Evolutionary conservation across 495 filamentous ascomycete genomes (phyloP), one percentile per base, ranked within the genome.

Genomic region (Halenospora varia): DNA sequence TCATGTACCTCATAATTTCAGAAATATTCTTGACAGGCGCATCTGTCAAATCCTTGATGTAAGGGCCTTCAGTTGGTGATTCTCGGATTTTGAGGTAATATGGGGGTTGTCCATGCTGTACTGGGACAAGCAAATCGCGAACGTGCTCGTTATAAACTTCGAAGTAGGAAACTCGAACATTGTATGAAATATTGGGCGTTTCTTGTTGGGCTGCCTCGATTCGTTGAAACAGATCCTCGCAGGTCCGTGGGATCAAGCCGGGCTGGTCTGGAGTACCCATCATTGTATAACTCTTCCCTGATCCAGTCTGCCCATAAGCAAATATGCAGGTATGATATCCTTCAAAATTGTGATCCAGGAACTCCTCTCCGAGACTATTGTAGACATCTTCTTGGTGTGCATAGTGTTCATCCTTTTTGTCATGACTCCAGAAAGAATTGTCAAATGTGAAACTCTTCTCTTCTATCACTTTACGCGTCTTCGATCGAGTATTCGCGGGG

Each of bases 131-230:
- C 1, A 99, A 80, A 70, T 99, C 94, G 51, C 94, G 88, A 26
- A 97, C 95, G 73, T 99, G 94, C 72, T 99, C 94, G 71, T 99
- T 99, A 79, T 99, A 97, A 60, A 99, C 92, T 71, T 99, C 94
- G 62, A 97, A 97, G 73, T 99, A 99, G 2, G 91, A 96, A 26
- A 97, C 94, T 56, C 92, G 89, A 50, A 99, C 94, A 62, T 90
- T 91, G 77, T 96, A 99, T 57, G 87, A 94, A 70, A 96, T 89
- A 67, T 92, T 92, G 15, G 91, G 88, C 51, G 80, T 78, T 48
- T 77, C 68, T 39, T 87, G 80, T 26, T 66, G 63, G 40, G 92
- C 89, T 47, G 81, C 81, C 62, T 95, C 89, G 64, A 99, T 97
- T 54, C 94, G 84, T 72, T 97, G 83, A 67, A 99, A 99, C 24